Conservation (phyloP, 139 green algal genomes). For the Microglena sp. region DNA sequence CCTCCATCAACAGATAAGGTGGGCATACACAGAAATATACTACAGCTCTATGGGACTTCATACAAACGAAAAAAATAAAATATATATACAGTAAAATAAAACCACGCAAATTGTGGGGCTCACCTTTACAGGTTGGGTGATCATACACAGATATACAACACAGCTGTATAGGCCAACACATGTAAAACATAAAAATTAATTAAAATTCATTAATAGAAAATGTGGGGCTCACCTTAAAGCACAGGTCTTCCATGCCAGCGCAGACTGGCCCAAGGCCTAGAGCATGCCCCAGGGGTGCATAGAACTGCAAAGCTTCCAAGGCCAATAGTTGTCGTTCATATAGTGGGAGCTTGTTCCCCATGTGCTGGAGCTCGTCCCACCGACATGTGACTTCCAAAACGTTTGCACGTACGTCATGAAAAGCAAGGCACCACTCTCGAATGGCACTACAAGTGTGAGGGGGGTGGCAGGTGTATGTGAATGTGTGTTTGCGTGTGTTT, state of each 20-base stretch:
- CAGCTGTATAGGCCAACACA: too few species aligned
- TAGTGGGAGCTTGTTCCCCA: slow-evolving; percentile 15
- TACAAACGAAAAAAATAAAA: too few species aligned
- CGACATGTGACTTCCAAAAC: slow-evolving; percentile 72
- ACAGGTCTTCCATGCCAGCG: slow-evolving; percentile 58
- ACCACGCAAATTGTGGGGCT: too few species aligned
- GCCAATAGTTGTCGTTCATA: slow-evolving; percentile 42
- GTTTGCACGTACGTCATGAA: slow-evolving; percentile 73
- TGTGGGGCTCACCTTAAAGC: slow-evolving; percentile 50
- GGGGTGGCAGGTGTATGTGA: too few species aligned
- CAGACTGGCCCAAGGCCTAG: slow-evolving; percentile 49
- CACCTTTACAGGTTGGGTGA: too few species aligned
- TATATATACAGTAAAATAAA: too few species aligned
- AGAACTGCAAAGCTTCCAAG: slow-evolving; percentile 68
- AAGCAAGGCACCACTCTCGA: slow-evolving; percentile 72
- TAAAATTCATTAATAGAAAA: neutral
- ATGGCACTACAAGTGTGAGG: slow-evolving; percentile 41
- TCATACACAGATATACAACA: too few species aligned
- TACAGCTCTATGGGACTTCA: too few species aligned
- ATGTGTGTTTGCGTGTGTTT: too few species aligned
- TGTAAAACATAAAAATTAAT: slow-evolving; percentile 1
- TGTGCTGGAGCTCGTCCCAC: slow-evolving; percentile 59
- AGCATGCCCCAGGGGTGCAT: slow-evolving; percentile 75
- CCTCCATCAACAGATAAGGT: too few species aligned
- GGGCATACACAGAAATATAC: too few species aligned